Conservation (phyloP, 148 eudicot species). For the Fallopia convolvulus region DNA sequence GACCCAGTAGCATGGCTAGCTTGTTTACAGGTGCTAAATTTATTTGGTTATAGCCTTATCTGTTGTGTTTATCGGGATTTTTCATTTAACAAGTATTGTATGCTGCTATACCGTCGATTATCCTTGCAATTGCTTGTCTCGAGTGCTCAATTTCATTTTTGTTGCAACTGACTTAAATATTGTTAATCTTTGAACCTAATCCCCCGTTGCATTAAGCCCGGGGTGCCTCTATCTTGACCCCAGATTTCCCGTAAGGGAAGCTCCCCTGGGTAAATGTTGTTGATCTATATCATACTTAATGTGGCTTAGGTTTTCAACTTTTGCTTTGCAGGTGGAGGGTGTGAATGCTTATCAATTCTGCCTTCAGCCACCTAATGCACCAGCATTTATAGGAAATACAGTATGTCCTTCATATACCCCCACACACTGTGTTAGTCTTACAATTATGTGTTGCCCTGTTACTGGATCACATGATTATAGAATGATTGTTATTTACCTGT, state of each 20-base stretch:
- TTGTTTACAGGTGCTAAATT: constrained; percentile 58
- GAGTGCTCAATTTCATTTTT: neutral
- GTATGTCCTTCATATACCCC: constrained; percentile 34
- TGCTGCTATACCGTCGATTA: neutral
- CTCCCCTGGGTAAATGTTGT: too few species aligned
- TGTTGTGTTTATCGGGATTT: neutral
- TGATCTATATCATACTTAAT: neutral
- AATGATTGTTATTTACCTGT: neutral
- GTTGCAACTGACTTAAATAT: neutral
- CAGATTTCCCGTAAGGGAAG: too few species aligned
- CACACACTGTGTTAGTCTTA: neutral
- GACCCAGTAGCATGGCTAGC: constrained; percentile 84
- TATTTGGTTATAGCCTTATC: neutral
- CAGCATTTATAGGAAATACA: constrained; percentile 94
- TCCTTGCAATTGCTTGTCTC: neutral
- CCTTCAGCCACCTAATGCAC: constrained; percentile 88
- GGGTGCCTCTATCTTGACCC: too few species aligned
- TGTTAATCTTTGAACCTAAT: neutral
- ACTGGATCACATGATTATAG: neutral
- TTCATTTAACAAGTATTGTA: neutral
- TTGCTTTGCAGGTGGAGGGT: constrained; percentile 53
- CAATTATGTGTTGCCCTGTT: neutral
- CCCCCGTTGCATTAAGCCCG: too few species aligned
- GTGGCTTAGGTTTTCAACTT: neutral
- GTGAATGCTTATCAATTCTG: constrained; percentile 84